A percentile compares a stretch with the other conserved stretches of the same genome.
Evolutionary conservation across 106 monocot genomes (phyloP).

Genomic region (Allium fistulosum): DNA sequence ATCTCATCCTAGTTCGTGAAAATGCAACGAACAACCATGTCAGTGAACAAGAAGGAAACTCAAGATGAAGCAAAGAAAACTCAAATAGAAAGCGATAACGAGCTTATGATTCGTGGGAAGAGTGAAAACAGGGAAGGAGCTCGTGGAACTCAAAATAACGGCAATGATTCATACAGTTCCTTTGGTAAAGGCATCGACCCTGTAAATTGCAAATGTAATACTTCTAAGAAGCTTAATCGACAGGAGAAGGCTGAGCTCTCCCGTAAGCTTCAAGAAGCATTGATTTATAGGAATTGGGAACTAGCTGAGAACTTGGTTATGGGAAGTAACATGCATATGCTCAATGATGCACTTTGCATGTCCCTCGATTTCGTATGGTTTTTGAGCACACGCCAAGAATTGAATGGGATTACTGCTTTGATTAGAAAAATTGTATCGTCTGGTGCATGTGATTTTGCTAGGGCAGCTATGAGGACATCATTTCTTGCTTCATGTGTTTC

Average conservation of each 20-base stretch:
- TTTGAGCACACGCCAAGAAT: conserved; percentile 38
- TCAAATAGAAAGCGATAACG: conserved; percentile 8
- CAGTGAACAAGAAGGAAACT: neutral
- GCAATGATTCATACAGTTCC: conserved; percentile 18
- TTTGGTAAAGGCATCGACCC: conserved; percentile 1
- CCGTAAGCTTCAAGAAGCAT: conserved; percentile 60
- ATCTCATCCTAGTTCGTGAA: neutral
- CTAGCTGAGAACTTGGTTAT: conserved; percentile 59
- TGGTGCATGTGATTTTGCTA: conserved; percentile 82
- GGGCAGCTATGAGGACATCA: conserved; percentile 80
- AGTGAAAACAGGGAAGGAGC: conserved; percentile 12
- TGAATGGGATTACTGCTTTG: conserved; percentile 49
- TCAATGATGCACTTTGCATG: conserved; percentile 81
- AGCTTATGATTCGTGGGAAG: neutral
- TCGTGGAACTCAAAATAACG: neutral
- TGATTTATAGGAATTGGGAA: conserved; percentile 79
- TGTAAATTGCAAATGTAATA: conserved; percentile 4
- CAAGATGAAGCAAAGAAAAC: neutral
- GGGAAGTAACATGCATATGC: conserved; percentile 46
- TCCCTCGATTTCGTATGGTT: conserved; percentile 91
- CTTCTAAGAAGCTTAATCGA: conserved; percentile 45
- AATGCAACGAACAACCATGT: neutral
- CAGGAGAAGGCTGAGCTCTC: conserved; percentile 75
- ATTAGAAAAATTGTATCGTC: conserved; percentile 64
- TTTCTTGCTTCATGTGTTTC: conserved; percentile 97